Evolutionary conservation across 805 yeast genomes (phyloP).

Genomic region (Saccharomycopsis fodiens): DNA sequence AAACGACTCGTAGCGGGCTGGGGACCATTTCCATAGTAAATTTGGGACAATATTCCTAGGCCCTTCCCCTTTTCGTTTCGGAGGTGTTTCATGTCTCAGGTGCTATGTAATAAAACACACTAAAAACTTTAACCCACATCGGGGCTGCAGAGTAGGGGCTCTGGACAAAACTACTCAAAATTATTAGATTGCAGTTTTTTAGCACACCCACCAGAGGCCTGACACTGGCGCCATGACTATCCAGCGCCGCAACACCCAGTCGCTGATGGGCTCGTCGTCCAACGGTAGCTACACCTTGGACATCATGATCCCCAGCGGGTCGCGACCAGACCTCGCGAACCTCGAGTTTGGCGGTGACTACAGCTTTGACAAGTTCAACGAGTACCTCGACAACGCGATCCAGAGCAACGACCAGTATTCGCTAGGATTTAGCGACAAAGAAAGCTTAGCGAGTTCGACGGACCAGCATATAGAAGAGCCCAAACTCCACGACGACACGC

Average conservation of each 20-base stretch:
- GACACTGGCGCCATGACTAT: too few relatives aligned
- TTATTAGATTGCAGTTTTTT: too few relatives aligned
- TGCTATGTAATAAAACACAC: not conserved
- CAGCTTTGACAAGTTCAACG: conserved; percentile 12
- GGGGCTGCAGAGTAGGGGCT: not conserved
- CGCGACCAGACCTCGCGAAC: not conserved
- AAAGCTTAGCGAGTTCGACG: not conserved
- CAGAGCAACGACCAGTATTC: not conserved
- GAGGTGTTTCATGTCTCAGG: not conserved
- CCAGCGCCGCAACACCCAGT: not conserved
- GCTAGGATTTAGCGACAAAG: not conserved
- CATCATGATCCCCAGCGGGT: not conserved
- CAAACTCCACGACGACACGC: not conserved
- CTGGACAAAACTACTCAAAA: not conserved
- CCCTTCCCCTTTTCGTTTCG: too few relatives aligned
- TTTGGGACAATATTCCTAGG: too few relatives aligned
- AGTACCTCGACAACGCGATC: conserved; percentile 8
- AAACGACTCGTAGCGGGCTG: too few relatives aligned
- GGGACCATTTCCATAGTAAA: too few relatives aligned
- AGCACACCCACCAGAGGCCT: too few relatives aligned
- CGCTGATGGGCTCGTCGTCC: not conserved
- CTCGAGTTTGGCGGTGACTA: conserved; percentile 2
- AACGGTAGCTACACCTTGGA: not conserved
- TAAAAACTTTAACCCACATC: not conserved
- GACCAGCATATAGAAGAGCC: not conserved